Evolutionary conservation across 768 basidiomycete genomes (phyloP).

Genomic region (Lactarius akahatsu): DNA sequence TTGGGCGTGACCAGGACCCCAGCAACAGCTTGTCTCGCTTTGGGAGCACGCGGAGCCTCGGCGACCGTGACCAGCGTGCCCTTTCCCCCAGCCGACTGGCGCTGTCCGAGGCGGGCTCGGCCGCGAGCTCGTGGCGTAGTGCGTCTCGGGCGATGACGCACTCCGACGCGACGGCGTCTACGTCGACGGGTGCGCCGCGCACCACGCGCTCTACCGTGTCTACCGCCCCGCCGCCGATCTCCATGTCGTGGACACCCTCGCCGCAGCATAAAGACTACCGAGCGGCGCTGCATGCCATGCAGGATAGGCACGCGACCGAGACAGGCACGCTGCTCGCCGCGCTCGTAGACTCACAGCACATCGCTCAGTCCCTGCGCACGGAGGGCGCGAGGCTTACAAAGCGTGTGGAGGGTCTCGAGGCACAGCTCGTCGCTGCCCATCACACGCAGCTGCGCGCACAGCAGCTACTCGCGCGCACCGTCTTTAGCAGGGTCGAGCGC

Average conservation of each 20-base stretch:
- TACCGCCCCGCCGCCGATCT: conserved; percentile 71
- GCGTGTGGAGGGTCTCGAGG: conserved; percentile 42
- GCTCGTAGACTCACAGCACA: conserved; percentile 62
- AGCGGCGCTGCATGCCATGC: conserved; percentile 46
- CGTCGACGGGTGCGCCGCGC: conserved; percentile 43
- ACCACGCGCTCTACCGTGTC: conserved; percentile 53
- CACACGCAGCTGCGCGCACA: conserved; percentile 32
- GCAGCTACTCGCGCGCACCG: conserved; percentile 16
- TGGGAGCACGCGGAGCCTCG: conserved; percentile 35
- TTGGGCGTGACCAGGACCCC: conserved; percentile 31
- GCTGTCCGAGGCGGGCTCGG: conserved; percentile 29
- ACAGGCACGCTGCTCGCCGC: conserved; percentile 60
- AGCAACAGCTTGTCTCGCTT: conserved; percentile 31
- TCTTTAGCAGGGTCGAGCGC: conserved; percentile 22
- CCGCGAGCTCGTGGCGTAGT: conserved; percentile 24
- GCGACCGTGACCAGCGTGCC: conserved; percentile 38
- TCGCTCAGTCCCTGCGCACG: conserved; percentile 58
- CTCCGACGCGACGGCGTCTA: conserved; percentile 46
- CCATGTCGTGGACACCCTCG: conserved; percentile 38
- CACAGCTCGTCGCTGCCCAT: conserved; percentile 34
- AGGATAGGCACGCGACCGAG: conserved; percentile 67
- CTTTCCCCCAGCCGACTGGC: conserved; percentile 44
- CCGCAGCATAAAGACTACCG: conserved; percentile 43
- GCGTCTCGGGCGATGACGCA: conserved; percentile 36
- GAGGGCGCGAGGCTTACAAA: conserved; percentile 54